Evolutionary conservation across 805 yeast genomes (phyloP), one percentile per base, ranked within the genome.

Genomic region (Metschnikowia henanensis): DNA sequence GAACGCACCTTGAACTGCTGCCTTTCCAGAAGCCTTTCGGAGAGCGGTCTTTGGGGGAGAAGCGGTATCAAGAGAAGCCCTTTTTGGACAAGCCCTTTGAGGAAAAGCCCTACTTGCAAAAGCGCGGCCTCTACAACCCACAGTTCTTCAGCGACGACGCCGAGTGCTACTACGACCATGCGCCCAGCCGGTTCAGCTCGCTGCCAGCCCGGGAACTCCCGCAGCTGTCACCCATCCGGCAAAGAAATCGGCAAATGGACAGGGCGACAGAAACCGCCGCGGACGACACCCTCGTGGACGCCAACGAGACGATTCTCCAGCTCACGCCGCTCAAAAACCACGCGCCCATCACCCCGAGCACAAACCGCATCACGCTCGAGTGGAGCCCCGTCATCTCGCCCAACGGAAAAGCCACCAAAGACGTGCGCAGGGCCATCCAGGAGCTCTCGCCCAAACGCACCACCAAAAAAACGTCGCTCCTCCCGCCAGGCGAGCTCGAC

Each of bases 401-500:
- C 18, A 61, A 59, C 38, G 58, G 59, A 10, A 57, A 55, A 40
- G 53, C 54, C 9, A 36, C 45, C 22, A 30, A 39, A 15, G 56
- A 55, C 31, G 50, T 53, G 29, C 45, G 51, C 16, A 36, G 36
- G 31, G 56, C 53, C 10, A 65, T 71, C 37, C 75, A 73, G 53
- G 72, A 69, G 36, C 61, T 68, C n/a, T 68, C 80, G 10, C 76
- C 79, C 8, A 65, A 70, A 28, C 61, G 75, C 45, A 68, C 74
- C 58, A 70, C 73, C 46, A 77, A 79, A 38, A 76, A 77, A 58
- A 73, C 79, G 15, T 82, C 94, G 1, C 79, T 90, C 8, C 63
- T 91, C 23, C 97, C 96, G 17, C 89, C 94, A 3, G 97, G 97
- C 3, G 85, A 88, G 37, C 79, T 91, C 33, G 98, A 92, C 60